Percentiles rank a stretch among this genome's conserved stretches.
These are phyloP conservation scores for Psilocybe tampanensis DNA, from an alignment of 768 basidiomycete genomes.

Conservation along the genomic window DNA sequence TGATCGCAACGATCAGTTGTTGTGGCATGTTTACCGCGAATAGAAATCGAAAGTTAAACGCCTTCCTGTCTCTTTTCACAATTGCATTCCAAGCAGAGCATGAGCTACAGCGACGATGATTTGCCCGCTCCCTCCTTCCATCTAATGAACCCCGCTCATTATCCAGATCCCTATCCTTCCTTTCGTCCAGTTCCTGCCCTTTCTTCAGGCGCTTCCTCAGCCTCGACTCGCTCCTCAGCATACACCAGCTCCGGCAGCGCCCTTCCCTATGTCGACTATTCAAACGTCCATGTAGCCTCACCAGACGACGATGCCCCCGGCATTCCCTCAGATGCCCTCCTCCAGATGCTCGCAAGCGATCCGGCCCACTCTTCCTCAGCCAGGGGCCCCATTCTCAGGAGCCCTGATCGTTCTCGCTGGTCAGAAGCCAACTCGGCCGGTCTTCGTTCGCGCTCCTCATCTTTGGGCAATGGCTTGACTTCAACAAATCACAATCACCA, in stretches of 20 bases:
- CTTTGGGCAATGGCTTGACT: constrained; percentile 49
- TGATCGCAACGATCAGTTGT: constrained; percentile 19
- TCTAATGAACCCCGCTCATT: constrained; percentile 62
- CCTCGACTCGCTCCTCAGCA: constrained; percentile 75
- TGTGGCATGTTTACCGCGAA: constrained; percentile 20
- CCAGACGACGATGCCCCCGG: constrained; percentile 64
- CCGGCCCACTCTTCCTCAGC: constrained; percentile 44
- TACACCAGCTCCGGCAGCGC: constrained; percentile 75
- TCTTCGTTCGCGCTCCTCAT: constrained; percentile 71
- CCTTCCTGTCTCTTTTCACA: background rate
- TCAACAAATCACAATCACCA: constrained; percentile 21
- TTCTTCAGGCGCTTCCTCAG: constrained; percentile 66
- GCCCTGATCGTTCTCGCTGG: constrained; percentile 70
- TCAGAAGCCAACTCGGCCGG: constrained; percentile 71
- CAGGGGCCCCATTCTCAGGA: constrained; percentile 44
- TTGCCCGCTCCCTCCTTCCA: constrained; percentile 8
- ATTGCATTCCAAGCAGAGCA: background rate
- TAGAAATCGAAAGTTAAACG: too few species aligned
- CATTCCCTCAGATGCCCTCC: constrained; percentile 67
- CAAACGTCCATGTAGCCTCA: constrained; percentile 67
- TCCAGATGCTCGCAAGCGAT: constrained; percentile 61
- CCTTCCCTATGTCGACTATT: constrained; percentile 59
- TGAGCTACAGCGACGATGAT: constrained; percentile 5
- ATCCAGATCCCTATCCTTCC: constrained; percentile 74
- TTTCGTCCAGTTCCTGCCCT: constrained; percentile 62